Evolutionary conservation across 2,329 filamentous ascomycete species (phyloP).

Genomic region (Rosellinia necatrix): DNA sequence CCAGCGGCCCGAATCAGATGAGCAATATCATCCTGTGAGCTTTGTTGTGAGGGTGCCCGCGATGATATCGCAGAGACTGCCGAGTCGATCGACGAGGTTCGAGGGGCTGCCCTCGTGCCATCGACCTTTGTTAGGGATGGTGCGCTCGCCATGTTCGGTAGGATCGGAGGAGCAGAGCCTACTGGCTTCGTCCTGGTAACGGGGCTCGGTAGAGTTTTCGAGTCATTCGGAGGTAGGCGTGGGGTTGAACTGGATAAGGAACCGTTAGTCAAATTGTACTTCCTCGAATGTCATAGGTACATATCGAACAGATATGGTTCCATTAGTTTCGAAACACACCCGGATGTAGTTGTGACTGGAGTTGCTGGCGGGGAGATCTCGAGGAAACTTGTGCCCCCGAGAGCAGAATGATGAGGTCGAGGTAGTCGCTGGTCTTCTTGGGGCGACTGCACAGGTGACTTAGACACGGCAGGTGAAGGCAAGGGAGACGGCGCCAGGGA

Average conservation of each 20-base stretch:
- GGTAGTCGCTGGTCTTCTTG: constrained; percentile 10
- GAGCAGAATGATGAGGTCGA: constrained; percentile 6
- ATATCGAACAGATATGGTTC: not conserved
- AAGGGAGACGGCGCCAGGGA: constrained; percentile 35
- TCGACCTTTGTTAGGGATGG: constrained; percentile 48
- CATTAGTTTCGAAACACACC: constrained; percentile 20
- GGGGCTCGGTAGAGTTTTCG: constrained; percentile 50
- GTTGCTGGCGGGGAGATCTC: constrained; percentile 26
- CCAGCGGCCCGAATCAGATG: constrained; percentile 82
- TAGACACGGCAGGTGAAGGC: constrained; percentile 31
- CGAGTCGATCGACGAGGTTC: constrained; percentile 91
- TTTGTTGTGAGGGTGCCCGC: constrained; percentile 61
- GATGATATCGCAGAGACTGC: constrained; percentile 79
- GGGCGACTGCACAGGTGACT: not conserved
- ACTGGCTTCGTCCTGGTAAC: constrained; percentile 49
- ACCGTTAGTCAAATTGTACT: constrained; percentile 11
- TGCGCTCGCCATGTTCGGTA: constrained; percentile 54
- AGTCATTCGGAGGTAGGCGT: constrained; percentile 53
- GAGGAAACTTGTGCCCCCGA: constrained; percentile 23
- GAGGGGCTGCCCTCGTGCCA: constrained; percentile 52
- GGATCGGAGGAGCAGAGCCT: constrained; percentile 46
- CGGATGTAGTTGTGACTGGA: constrained; percentile 13
- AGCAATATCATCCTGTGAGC: constrained; percentile 72
- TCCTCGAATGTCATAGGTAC: not conserved
- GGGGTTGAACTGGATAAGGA: constrained; percentile 35